Evolutionary conservation across 805 yeast genomes (phyloP).

Genomic region (Teunomyces barrocoloradensis): DNA sequence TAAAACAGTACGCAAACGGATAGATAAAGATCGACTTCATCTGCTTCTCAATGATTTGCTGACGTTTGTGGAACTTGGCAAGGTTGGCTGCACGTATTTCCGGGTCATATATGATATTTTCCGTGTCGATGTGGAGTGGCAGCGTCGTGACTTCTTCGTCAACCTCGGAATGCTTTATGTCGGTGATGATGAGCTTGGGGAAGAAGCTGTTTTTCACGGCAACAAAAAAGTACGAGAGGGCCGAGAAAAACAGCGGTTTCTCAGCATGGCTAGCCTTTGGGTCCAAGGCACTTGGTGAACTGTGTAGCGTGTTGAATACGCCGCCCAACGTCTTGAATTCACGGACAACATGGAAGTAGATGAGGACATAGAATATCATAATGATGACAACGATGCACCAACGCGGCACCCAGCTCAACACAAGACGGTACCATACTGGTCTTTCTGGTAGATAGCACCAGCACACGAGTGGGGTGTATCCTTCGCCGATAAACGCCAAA

Average conservation of each 20-base stretch:
- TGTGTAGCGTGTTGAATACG: conserved; percentile 34
- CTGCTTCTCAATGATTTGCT: conserved; percentile 69
- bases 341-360: conserved; percentile 67
- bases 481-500: conserved; percentile 59
- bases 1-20: conserved; percentile 74
- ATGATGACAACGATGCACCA: conserved; percentile 64
- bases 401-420: conserved; percentile 79
- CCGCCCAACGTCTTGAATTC: conserved; percentile 60
- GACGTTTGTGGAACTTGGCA: conserved; percentile 58
- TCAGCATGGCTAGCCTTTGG: conserved; percentile 13
- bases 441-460: conserved; percentile 78
- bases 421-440: conserved; percentile 73
- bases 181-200: conserved; percentile 31
- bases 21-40: conserved; percentile 78
- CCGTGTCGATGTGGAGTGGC: conserved; percentile 17
- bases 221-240: conserved; percentile 27
- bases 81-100: conserved; percentile 60
- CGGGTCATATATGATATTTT: conserved; percentile 25
- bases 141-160: conserved; percentile 16
- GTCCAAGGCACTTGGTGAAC: conserved; percentile 9
- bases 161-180: conserved; percentile 27
- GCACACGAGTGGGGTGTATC: conserved; percentile 58
- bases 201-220: conserved; percentile 20
- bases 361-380: conserved; percentile 60
- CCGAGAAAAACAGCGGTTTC: conserved; percentile 25